Evolutionary conservation across 2,329 filamentous ascomycete genomes (phyloP).

Genomic region (Pseudogymnoascus sp.): DNA sequence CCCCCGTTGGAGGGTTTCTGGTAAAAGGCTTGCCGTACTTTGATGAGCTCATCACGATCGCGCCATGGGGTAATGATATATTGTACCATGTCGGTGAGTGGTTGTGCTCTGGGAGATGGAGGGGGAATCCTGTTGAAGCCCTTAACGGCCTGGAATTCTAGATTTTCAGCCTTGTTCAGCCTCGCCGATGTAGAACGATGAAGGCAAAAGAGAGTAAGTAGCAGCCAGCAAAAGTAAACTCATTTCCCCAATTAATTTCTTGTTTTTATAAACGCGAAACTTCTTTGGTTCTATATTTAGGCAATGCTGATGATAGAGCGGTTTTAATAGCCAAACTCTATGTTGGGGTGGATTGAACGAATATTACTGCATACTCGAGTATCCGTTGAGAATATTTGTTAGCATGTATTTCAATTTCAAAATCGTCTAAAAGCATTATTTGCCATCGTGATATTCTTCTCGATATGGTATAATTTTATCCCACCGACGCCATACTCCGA

Average conservation of each 20-base stretch:
- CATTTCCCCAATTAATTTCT: neutral
- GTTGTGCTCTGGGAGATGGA: neutral
- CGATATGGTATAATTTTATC: constrained; percentile 11
- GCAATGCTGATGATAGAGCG: neutral
- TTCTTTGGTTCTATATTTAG: neutral
- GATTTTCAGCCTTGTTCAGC: constrained; percentile 1
- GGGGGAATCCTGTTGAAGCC: neutral
- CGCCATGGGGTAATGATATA: constrained; percentile 72
- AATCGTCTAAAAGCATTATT: neutral
- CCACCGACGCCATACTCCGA: constrained; percentile 5
- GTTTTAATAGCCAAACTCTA: neutral
- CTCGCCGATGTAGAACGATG: neutral
- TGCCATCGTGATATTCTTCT: constrained; percentile 10
- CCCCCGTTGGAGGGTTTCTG: neutral
- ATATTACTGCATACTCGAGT: neutral
- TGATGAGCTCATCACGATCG: constrained; percentile 55
- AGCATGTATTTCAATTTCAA: neutral
- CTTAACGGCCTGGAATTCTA: neutral
- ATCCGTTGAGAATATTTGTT: neutral
- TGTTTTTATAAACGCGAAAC: neutral
- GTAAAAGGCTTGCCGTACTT: constrained; percentile 60
- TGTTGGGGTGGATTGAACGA: neutral
- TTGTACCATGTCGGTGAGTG: constrained; percentile 50
- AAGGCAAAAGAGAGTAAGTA: neutral
- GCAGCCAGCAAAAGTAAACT: neutral